Evolutionary conservation across 2,329 filamentous ascomycete species (phyloP).

Genomic region (Aspergillus fumigatus): DNA sequence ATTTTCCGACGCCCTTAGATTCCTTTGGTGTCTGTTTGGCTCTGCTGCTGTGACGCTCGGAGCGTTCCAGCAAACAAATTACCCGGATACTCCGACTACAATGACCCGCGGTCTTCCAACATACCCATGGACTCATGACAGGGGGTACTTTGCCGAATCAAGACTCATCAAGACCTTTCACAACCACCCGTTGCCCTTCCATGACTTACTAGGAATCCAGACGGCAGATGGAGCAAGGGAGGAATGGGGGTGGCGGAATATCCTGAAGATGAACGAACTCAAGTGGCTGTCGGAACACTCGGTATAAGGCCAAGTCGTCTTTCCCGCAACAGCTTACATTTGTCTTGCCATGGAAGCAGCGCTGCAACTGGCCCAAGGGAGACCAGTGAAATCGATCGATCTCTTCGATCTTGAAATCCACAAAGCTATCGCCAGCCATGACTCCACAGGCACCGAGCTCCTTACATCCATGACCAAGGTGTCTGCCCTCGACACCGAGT

Average conservation of each 20-base stretch:
- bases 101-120: constrained; percentile 1
- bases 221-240: background rate
- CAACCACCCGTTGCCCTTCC: background rate
- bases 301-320: constrained; percentile 20
- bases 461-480: background rate
- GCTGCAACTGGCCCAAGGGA: background rate
- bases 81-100: too few species aligned
- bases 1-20: too few species aligned
- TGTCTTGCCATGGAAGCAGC: constrained; percentile 11
- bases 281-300: constrained; percentile 22
- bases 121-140: constrained; percentile 7
- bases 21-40: too few species aligned
- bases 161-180: background rate
- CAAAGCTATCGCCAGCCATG: background rate
- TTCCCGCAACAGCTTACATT: constrained; percentile 21
- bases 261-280: constrained; percentile 13
- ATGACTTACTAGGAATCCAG: constrained; percentile 2
- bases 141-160: constrained; percentile 2
- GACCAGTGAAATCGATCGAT: background rate
- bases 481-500: background rate
- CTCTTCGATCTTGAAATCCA: constrained; percentile 1
- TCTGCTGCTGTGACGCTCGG: too few species aligned
- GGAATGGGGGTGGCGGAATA: constrained; percentile 15
- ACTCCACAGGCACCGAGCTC: background rate
- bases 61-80: too few species aligned